A percentile compares a stretch with the other conserved stretches of the same genome.
Conservation (phyloP, 257 asterid species). For the Mentha longifolia region DNA sequence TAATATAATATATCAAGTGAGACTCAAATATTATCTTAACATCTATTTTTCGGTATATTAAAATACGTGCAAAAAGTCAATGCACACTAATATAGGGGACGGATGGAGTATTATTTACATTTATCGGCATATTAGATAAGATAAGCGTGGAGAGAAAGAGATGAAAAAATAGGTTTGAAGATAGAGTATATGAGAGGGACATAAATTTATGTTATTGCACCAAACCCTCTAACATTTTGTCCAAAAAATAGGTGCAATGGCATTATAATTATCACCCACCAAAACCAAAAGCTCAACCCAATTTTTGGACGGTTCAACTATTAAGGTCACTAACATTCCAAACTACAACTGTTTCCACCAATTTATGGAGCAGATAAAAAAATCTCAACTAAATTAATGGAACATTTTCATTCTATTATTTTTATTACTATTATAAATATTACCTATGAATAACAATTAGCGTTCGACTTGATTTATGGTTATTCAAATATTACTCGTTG, state of each 20-base stretch:
- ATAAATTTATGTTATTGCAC: not conserved
- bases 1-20: no score
- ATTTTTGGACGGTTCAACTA: conserved; percentile 20
- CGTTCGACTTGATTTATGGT: no score
- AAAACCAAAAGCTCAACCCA: conserved; percentile 19
- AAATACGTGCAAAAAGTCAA: no score
- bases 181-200: not conserved
- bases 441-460: no score
- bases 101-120: not conserved
- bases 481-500: no score
- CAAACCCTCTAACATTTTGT: not conserved
- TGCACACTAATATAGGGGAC: no score
- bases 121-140: not conserved
- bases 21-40: no score
- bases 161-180: conserved; percentile 3
- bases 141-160: not conserved
- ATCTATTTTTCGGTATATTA: no score
- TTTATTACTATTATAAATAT: no score
- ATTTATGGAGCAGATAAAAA: no score
- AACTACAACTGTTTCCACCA: conserved; percentile 22
- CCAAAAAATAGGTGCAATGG: conserved; percentile 15
- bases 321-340: conserved; percentile 31
- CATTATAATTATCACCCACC: conserved; percentile 25
- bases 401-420: not conserved
- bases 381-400: no score